Percentiles rank a stretch among this genome's conserved stretches.
Evolutionary conservation across 2,329 filamentous ascomycete genomes (phyloP).

Genomic region (Sporothrix variecibatus): DNA sequence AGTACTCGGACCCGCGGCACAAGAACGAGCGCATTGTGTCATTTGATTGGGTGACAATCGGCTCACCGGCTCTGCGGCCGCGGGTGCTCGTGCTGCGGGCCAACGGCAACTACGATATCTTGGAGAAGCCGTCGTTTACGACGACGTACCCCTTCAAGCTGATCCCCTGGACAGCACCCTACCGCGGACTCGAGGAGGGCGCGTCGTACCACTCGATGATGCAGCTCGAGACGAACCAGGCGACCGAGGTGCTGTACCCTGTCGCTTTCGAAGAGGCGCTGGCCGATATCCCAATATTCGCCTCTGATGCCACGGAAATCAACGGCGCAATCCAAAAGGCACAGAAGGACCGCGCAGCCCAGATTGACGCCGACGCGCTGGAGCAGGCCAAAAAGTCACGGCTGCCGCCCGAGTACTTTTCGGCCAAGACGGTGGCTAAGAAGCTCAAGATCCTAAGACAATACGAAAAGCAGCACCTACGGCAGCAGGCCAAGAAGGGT

Average conservation of each 20-base stretch:
- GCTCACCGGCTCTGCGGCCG: constrained; percentile 56
- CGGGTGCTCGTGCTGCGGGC: constrained; percentile 62
- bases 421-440: constrained; percentile 48
- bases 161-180: constrained; percentile 61
- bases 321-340: constrained; percentile 46
- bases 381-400: constrained; percentile 39
- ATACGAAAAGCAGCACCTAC: constrained; percentile 35
- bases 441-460: constrained; percentile 52
- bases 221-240: constrained; percentile 59
- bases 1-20: constrained; percentile 53
- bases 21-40: constrained; percentile 65
- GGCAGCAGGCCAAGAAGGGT: constrained; percentile 16
- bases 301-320: constrained; percentile 50
- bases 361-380: constrained; percentile 40
- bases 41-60: constrained; percentile 67
- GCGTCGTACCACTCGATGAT: constrained; percentile 57
- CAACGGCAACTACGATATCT: constrained; percentile 62
- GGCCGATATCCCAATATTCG: constrained; percentile 59
- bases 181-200: constrained; percentile 57
- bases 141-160: constrained; percentile 61
- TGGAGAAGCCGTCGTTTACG: constrained; percentile 62
- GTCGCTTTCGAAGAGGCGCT: constrained; percentile 56
- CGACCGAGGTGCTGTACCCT: constrained; percentile 55
- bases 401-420: constrained; percentile 47
- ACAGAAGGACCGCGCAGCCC: constrained; percentile 37